Percentiles rank a stretch among this genome's conserved stretches.
Conservation (phyloP, 345 rosid species). For the Acer saccharum region DNA sequence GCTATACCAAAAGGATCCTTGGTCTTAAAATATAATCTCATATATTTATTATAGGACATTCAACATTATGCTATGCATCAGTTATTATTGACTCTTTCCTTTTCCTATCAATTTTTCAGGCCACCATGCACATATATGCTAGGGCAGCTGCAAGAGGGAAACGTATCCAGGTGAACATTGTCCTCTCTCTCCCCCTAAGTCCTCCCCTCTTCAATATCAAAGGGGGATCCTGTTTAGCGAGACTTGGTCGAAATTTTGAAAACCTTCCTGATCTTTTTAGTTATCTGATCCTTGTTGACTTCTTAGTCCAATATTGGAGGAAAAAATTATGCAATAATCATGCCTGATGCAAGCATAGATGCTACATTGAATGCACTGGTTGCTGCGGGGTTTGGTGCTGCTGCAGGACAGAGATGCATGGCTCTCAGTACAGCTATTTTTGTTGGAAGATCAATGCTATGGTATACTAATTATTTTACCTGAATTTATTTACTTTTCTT, state of each 20-base stretch:
- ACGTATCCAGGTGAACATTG: conserved; percentile 35
- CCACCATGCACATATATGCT: conserved; percentile 27
- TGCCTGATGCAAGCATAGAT: conserved; percentile 32
- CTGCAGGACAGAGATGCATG: conserved; percentile 17
- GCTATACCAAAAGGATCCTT: not conserved
- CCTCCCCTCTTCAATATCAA: not conserved
- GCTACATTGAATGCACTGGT: conserved; percentile 27
- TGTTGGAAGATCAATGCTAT: conserved; percentile 16
- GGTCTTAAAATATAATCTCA: not conserved
- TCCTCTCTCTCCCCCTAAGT: not conserved
- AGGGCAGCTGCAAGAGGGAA: conserved; percentile 42
- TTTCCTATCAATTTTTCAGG: conserved; percentile 18
- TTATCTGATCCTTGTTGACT: conserved; percentile 14
- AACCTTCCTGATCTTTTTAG: not conserved
- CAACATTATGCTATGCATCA: not conserved
- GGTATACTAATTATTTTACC: conserved; percentile 16
- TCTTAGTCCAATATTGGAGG: conserved; percentile 26
- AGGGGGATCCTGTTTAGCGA: not conserved
- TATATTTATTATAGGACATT: not conserved
- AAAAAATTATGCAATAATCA: conserved; percentile 27
- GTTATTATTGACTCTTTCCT: not conserved
- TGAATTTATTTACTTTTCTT: not conserved
- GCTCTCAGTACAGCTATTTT: conserved; percentile 24
- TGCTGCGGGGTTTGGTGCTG: conserved; percentile 27
- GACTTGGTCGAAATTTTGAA: conserved; percentile 7